Evolutionary conservation across 2,329 filamentous ascomycete genomes (phyloP), one percentile per base, ranked within the genome.

Genomic region (Clonostachys chloroleuca): DNA sequence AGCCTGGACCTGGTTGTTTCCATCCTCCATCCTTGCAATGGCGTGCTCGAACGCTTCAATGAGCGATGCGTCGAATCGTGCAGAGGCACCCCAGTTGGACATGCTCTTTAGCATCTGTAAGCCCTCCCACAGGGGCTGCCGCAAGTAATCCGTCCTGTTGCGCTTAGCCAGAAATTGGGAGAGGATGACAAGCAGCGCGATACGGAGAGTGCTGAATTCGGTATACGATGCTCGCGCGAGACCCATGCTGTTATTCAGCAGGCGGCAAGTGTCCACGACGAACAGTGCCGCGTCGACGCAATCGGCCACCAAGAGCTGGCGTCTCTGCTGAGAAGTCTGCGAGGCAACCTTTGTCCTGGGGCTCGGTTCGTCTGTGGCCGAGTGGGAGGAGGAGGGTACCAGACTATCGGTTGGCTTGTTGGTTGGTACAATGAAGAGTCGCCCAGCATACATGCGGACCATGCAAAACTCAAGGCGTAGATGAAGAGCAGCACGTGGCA

Each of bases 181-280:
- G 34, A 67, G 66, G 42, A 69, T 61, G 30, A 79, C 75, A 4
- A 80, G 64, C 6, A 80, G 61, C 9, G 77, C 75, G 10, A 75
- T 75, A 40, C 77, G 74, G 44, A 75, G 78, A 4, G 76, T 74
- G 55, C 73, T 77, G 54, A 78, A 80, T 51, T 80, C 77, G 5
- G 75, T 78, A 53, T 79, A 80, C 0, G 75, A 78, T 4, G 75
- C 74, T 33, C 75, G 69, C 6, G 77, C 75, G 45, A 80, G 72
- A 14, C 76, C 77, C 13, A 73, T 70, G n/a, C 70, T 73, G 41
- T 70, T 70, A 37, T 72, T 69, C 5, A 80, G 67, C 5, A 72
- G 61, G 39, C 70, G 70, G 51, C 75, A 78, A 5, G 77, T 67
- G 40, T 76, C 70, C 16, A 80, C 66, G 12, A 77, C 71, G 47